A percentile compares a stretch with the other conserved stretches of the same genome.
Conservation (phyloP, 2,329 filamentous ascomycete genomes). For the Fusarium concolor region DNA sequence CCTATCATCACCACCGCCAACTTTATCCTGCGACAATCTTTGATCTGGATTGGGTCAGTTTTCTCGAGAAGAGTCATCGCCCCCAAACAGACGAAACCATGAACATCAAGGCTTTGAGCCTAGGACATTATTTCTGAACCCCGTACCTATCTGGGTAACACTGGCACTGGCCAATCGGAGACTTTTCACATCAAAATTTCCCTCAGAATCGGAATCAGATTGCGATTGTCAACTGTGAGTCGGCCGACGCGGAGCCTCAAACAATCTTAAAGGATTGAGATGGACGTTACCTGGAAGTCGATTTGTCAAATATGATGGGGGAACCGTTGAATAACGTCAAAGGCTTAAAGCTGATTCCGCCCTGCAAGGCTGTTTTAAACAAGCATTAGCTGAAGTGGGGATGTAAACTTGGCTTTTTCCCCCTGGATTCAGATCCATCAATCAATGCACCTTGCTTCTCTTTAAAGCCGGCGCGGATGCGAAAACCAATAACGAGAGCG, state of each 20-base stretch:
- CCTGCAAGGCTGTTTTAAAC: conserved; percentile 22
- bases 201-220: not conserved
- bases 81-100: not conserved
- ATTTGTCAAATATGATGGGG: not conserved
- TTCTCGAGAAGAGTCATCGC: not conserved
- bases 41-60: not conserved
- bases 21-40: not conserved
- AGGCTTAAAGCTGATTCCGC: not conserved
- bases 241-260: not conserved
- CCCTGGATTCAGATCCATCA: not conserved
- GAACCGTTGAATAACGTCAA: not conserved
- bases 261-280: not conserved
- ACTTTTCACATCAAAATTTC: not conserved
- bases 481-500: not conserved
- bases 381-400: conserved; percentile 9
- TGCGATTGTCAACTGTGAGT: not conserved
- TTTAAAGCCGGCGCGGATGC: not conserved
- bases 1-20: not conserved
- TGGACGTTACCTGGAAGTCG: not conserved
- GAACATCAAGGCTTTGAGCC: not conserved
- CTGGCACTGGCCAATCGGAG: not conserved
- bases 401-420: conserved; percentile 3
- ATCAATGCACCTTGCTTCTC: not conserved
- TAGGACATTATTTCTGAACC: not conserved
- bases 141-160: not conserved